phyloP scores from a whole-genome alignment of 2,329 filamentous ascomycete genomes.

The Fusarium sp. region DNA sequence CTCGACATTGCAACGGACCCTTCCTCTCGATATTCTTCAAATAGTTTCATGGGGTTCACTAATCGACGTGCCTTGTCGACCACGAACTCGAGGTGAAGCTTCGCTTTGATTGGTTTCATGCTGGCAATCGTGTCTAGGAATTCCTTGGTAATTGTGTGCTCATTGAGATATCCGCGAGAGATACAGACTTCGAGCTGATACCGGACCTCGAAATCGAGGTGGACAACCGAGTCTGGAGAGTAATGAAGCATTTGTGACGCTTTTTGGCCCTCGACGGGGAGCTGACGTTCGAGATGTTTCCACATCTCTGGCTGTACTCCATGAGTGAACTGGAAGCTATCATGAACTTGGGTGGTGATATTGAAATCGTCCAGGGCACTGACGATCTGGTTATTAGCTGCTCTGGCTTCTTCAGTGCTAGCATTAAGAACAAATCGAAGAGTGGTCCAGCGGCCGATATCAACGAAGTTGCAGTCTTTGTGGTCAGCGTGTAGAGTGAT shows the following conservation, averaged over 20 bases:
- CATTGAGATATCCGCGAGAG: conserved; percentile 81
- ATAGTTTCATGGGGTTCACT: conserved; percentile 79
- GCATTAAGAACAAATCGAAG: conserved; percentile 62
- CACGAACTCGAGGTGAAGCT: conserved; percentile 79
- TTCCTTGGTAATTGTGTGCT: conserved; percentile 75
- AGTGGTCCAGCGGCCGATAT: conserved; percentile 70
- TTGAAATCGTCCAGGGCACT: conserved; percentile 78
- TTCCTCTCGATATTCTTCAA: conserved; percentile 67
- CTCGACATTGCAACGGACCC: conserved; percentile 62
- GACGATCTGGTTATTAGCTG: conserved; percentile 60
- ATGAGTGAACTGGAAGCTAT: conserved; percentile 58
- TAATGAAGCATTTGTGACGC: conserved; percentile 50
- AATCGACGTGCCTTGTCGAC: conserved; percentile 73
- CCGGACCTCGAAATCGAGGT: conserved; percentile 77
- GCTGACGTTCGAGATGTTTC: conserved; percentile 50
- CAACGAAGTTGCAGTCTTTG: conserved; percentile 56
- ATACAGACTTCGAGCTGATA: conserved; percentile 96
- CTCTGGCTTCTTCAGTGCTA: conserved; percentile 41
- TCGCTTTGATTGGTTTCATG: conserved; percentile 63
- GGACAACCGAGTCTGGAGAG: conserved; percentile 32
- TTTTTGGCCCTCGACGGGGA: conserved; percentile 29
- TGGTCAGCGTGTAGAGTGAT: conserved; percentile 57
- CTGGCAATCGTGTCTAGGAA: conserved; percentile 75
- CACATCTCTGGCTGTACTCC: conserved; percentile 47
- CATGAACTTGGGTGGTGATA: conserved; percentile 62